Evolutionary conservation across 306 rosid genomes (phyloP).

Genomic region (Quercus bicolor): DNA sequence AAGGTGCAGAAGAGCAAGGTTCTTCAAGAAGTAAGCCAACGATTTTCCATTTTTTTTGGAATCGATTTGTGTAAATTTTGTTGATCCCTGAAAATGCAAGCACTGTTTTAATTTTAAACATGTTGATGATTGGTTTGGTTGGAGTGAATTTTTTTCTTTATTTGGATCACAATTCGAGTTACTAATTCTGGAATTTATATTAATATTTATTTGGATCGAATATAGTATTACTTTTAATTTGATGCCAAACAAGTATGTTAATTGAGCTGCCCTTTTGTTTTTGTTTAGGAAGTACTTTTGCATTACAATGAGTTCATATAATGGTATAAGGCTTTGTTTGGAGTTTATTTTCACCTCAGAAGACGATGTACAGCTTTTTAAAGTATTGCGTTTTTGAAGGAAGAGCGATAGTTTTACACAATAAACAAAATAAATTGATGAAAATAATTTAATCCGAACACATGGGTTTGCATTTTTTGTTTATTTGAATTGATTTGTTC

Average conservation of each 20-base stretch:
- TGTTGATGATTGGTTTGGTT: neutral
- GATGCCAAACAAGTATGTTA: neutral
- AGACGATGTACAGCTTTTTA: too few relatives aligned
- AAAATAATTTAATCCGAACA: too few relatives aligned
- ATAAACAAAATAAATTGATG: too few relatives aligned
- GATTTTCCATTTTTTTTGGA: neutral
- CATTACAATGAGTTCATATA: neutral
- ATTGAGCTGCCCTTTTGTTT: neutral
- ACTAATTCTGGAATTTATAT: neutral
- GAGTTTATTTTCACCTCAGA: too few relatives aligned
- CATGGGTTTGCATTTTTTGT: neutral
- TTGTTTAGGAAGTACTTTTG: neutral
- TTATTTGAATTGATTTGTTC: neutral
- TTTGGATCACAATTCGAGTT: neutral
- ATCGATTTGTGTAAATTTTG: neutral
- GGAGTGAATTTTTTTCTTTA: neutral
- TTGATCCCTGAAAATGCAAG: neutral
- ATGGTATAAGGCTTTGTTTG: neutral
- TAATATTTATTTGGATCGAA: too few relatives aligned
- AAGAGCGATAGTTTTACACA: too few relatives aligned
- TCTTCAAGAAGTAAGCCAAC: conserved; percentile 80
- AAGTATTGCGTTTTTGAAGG: too few relatives aligned
- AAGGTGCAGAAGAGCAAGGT: conserved; percentile 83
- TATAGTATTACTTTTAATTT: neutral
- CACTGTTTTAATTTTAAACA: too few relatives aligned